These are phyloP conservation scores for Herpetomonas tarakana DNA, from an alignment of 208 protist species.

Conservation along the genomic window DNA sequence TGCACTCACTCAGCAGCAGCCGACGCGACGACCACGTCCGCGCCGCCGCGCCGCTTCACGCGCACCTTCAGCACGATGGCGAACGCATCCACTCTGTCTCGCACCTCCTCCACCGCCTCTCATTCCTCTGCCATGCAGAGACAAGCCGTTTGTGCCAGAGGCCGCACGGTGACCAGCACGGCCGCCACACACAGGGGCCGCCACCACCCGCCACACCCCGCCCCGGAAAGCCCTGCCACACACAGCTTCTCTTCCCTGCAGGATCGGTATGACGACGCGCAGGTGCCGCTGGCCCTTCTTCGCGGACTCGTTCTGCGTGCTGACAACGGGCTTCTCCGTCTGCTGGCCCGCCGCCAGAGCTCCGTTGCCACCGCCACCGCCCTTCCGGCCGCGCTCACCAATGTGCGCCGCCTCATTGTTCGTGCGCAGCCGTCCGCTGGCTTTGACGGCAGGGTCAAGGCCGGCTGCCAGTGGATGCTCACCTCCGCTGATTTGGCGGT, in stretches of 20 bases:
- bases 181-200: too few relatives aligned
- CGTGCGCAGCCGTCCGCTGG: constrained; percentile 10
- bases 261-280: constrained; percentile 16
- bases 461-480: constrained; percentile 23
- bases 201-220: too few relatives aligned
- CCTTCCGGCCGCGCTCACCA: constrained; percentile 17
- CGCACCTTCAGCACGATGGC: background rate
- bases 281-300: constrained; percentile 23
- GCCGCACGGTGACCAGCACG: too few relatives aligned
- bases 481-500: constrained; percentile 15
- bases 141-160: too few relatives aligned
- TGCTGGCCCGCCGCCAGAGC: constrained; percentile 10
- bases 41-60: too few relatives aligned
- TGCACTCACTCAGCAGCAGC: too few relatives aligned
- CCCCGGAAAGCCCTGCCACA: too few relatives aligned
- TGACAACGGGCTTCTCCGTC: constrained; percentile 17
- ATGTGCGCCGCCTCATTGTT: constrained; percentile 17
- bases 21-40: too few relatives aligned
- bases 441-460: constrained; percentile 8
- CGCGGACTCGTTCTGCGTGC: constrained; percentile 27
- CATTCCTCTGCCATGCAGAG: too few relatives aligned
- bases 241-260: constrained; percentile 6
- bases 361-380: constrained; percentile 1
- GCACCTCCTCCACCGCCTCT: background rate
- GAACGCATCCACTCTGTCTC: background rate